Conservation (phyloP, 805 yeast genomes). For the Yarrowia hollandica region DNA sequence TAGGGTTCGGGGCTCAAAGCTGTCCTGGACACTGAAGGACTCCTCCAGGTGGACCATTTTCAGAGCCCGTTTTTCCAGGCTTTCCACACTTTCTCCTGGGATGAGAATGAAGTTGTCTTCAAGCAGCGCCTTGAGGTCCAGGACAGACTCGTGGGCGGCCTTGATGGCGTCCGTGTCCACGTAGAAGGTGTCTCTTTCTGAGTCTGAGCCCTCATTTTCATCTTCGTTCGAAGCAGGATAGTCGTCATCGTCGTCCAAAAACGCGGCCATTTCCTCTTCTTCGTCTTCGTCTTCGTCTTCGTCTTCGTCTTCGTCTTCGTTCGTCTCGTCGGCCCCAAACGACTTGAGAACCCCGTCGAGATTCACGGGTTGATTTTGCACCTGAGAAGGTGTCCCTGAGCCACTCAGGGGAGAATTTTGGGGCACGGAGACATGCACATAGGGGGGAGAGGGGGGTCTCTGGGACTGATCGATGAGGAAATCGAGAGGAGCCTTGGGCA, state of each 20-base stretch:
- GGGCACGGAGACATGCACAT: neutral
- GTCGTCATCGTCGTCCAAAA: slow-evolving; percentile 12
- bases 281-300: neutral
- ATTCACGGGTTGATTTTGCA: no score
- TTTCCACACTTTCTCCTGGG: slow-evolving; percentile 10
- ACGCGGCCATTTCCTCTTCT: neutral
- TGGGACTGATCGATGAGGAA: neutral
- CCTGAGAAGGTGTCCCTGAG: neutral
- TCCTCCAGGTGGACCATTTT: slow-evolving; percentile 32
- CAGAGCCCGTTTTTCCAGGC: slow-evolving; percentile 20
- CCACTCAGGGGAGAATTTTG: neutral
- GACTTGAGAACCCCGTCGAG: no score
- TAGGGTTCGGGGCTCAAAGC: slow-evolving; percentile 33
- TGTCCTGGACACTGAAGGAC: slow-evolving; percentile 33
- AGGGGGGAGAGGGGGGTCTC: slow-evolving; percentile 18
- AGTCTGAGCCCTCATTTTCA: neutral
- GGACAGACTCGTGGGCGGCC: slow-evolving; percentile 7
- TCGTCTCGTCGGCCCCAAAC: no score
- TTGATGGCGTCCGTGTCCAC: neutral
- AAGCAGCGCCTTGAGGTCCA: neutral
- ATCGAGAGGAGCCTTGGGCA: slow-evolving; percentile 14
- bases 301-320: no score
- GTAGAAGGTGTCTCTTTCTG: neutral
- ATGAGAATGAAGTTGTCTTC: neutral
- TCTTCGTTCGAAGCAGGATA: slow-evolving; percentile 15